These are phyloP conservation scores for Yamadazyma olivae DNA, from an alignment of 805 yeast genomes.

Conservation along the genomic window DNA sequence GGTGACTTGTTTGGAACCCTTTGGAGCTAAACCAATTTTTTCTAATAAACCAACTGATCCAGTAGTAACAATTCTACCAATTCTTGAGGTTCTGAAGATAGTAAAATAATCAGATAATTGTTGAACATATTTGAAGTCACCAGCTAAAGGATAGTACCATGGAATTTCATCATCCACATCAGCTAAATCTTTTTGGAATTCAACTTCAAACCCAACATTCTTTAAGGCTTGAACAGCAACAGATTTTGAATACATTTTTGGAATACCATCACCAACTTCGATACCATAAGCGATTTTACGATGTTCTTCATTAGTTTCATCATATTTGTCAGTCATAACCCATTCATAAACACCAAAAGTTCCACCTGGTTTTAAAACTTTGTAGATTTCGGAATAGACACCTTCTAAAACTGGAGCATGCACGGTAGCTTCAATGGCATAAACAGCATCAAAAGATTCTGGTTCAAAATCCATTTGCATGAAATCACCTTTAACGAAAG, in stretches of 20 bases:
- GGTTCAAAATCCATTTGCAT: slow-evolving; percentile 98
- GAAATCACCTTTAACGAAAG: slow-evolving; percentile 94
- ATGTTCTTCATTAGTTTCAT: slow-evolving; percentile 82
- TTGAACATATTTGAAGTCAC: slow-evolving; percentile 89
- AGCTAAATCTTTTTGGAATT: slow-evolving; percentile 78
- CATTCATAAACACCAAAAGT: slow-evolving; percentile 97
- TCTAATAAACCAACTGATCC: slow-evolving; percentile 79
- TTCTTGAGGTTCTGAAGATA: slow-evolving; percentile 77
- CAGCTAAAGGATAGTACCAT: slow-evolving; percentile 96
- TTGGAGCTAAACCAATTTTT: slow-evolving; percentile 83
- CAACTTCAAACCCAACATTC: slow-evolving; percentile 82
- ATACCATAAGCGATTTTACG: slow-evolving; percentile 95
- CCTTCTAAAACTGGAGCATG: slow-evolving; percentile 97
- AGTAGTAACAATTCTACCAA: slow-evolving; percentile 88
- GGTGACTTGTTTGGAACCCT: slow-evolving; percentile 85
- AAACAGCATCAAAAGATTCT: slow-evolving; percentile 90
- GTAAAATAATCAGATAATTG: slow-evolving; percentile 74
- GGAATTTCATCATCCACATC: slow-evolving; percentile 80
- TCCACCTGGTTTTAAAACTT: slow-evolving; percentile 97
- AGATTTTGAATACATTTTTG: slow-evolving; percentile 84
- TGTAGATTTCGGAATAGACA: slow-evolving; percentile 90
- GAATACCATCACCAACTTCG: slow-evolving; percentile 98
- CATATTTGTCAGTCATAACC: slow-evolving; percentile 96
- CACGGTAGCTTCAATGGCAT: slow-evolving; percentile 97
- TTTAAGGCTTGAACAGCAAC: slow-evolving; percentile 87